Base-by-base conservation (phyloP, 768 basidiomycete species). In the Rhizopogon sp. region DNA sequence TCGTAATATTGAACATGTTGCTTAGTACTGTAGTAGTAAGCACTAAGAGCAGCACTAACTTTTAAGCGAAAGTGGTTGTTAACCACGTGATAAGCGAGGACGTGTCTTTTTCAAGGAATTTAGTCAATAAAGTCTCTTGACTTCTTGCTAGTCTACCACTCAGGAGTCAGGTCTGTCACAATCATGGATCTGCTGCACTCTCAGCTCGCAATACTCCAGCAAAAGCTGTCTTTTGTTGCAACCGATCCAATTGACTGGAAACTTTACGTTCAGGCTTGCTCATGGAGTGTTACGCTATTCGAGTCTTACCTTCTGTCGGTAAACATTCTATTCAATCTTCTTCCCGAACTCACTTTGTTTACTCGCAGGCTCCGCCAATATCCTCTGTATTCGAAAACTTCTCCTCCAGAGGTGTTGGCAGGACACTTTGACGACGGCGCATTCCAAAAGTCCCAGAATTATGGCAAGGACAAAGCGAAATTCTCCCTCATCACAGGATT, bases 391-490 rank as follows among this genome's bases (percentile, higher is more conserved):
- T 85, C 83, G 7, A 92, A 86, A 63, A 79, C 76, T 0, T 75
- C 78, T 39, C 93, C 90, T 0, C 92, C 93, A 1, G 65, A 79
- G 2, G 83, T 81, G 3, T 80, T 97, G 3, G 83, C 81, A 3
- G 70, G 70, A 1, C 86, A 93, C 66, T 85, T 95, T 62, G 77
- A 79, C 14, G 66, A 72, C 9, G 81, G 86, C 2, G 84, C 83
- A 13, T 96, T 95, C 69, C 76, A 83, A 57, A 97, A 97, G 64
- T 94, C 93, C 0, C 96, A 99, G 68, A 73, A 78, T 41, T 99
- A 99, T 72, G 93, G 93, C 17, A 83, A 80, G 50, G 90, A 93
- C 79, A 97, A 97, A 72, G 90, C 93, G 10, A 80, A 81, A 63
- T 95, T 89, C 69, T 82, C 86, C 3, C 70, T 96, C 40, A 65